A percentile compares a stretch with the other conserved stretches of the same genome.
These are phyloP conservation scores for Selaginella tamariscina DNA, from an alignment of 75 land plant genomes.

Conservation along the genomic window DNA sequence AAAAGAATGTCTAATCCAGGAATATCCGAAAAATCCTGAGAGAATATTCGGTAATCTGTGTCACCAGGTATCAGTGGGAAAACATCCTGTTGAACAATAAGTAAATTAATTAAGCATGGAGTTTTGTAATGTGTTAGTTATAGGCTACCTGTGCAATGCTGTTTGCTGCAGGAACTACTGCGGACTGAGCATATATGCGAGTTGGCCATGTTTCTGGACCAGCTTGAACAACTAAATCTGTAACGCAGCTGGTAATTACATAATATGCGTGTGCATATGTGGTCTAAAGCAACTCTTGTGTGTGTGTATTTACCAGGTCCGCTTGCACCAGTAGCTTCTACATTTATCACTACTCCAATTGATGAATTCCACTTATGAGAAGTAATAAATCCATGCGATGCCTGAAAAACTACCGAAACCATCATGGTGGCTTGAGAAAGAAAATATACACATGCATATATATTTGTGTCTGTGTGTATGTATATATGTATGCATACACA, in stretches of 20 bases:
- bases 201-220: slow-evolving; percentile 98
- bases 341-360: slow-evolving; percentile 80
- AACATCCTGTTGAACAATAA: slow-evolving; percentile 45
- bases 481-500: not conserved
- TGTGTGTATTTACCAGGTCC: slow-evolving; percentile 30
- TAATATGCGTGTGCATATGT: no score
- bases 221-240: slow-evolving; percentile 92
- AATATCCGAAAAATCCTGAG: slow-evolving; percentile 70
- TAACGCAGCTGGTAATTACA: no score
- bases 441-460: not conserved
- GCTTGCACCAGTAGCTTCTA: slow-evolving; percentile 89
- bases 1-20: slow-evolving; percentile 93
- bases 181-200: slow-evolving; percentile 60
- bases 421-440: not conserved
- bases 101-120: not conserved
- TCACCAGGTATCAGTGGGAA: slow-evolving; percentile 90
- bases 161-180: slow-evolving; percentile 76
- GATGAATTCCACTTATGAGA: slow-evolving; percentile 65
- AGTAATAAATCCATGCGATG: slow-evolving; percentile 78
- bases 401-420: slow-evolving; percentile 29
- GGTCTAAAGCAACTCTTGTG: no score
- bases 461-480: not conserved
- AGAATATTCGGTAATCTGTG: slow-evolving; percentile 86
- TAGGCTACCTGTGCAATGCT: slow-evolving; percentile 68
- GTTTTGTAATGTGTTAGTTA: not conserved